Conservation (phyloP, 306 rosid genomes). For the Inga leiocalycina region DNA sequence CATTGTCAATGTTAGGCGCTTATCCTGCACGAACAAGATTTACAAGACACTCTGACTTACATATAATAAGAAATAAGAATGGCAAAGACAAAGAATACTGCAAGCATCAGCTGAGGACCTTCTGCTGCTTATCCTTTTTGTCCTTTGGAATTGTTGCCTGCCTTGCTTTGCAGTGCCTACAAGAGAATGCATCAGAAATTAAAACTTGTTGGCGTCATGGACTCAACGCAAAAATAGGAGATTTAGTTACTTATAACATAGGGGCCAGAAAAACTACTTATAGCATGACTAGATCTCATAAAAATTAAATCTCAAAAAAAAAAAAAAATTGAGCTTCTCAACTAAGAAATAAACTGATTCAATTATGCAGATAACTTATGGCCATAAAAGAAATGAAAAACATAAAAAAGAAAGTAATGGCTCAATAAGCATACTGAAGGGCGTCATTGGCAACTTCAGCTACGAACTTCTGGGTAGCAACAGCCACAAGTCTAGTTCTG, state of each 20-base stretch:
- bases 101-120: constrained; percentile 52
- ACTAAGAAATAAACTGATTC: not conserved
- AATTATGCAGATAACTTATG: not conserved
- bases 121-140: constrained; percentile 92
- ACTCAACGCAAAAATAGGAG: not conserved
- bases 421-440: constrained; percentile 56
- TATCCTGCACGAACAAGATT: constrained; percentile 64
- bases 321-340: not conserved
- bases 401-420: constrained; percentile 2
- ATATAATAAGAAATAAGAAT: not conserved
- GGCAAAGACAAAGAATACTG: constrained; percentile 1
- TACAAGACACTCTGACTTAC: constrained; percentile 8
- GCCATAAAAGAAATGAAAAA: not conserved
- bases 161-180: constrained; percentile 94
- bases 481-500: constrained; percentile 85
- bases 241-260: constrained; percentile 13
- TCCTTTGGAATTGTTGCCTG: constrained; percentile 85
- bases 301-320: constrained; percentile 25
- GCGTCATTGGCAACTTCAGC: constrained; percentile 84
- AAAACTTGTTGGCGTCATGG: constrained; percentile 35
- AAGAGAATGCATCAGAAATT: constrained; percentile 15
- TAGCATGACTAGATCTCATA: constrained; percentile 14
- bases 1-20: constrained; percentile 79
- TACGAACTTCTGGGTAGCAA: constrained; percentile 88
- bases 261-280: not conserved